Evolutionary conservation across 1,284 basidiomycete species (phyloP), one percentile per base, ranked within the genome.

Genomic region (Puccinia polysora): DNA sequence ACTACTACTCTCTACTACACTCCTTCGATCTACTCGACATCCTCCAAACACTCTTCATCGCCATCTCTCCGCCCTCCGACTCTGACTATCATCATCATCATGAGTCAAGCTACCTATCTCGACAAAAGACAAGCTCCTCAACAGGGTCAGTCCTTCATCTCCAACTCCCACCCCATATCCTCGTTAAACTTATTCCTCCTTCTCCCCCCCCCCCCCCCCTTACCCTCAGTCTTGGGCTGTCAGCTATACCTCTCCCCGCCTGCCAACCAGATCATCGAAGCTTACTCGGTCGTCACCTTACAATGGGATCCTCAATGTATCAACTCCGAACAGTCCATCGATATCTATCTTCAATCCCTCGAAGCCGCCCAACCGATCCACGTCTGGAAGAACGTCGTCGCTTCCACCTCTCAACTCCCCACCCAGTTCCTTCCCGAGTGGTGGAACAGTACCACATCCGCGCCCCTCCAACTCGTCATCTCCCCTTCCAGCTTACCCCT

Each of bases 301-400:
- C 36, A 60, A 43, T 60, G 58, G 58, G 58, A 60, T 23, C 36
- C 36, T 8, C 58, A 60, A 23, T 60, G 58, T 23, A 38, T 60
- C 38, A 15, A 60, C 38, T 60, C 58, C 25, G 38, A 43, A 23
- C 34, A 43, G 23, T 40, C 38, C 23, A 58, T 70, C n/a, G 68
- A 70, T 40, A 70, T 70, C 34, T 70, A 70, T 28, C 58, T 70
- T 20, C 68, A 70, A 25, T 70, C 68, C 5, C 15, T 70, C 45
- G 68, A 70, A 20, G 43, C 36, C 3, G 43, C 58, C 28, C 45
- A 50, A 36, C 68, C 68, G 25, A 70, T 70, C 38, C 68, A 70
- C 25, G 38, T 70, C 18, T 70, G 68, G 68, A 60, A 70, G 49
- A 59, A 58, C 34, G 58, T 70, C 32, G 47, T 40, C 8, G 58